Base-by-base conservation (phyloP, 768 basidiomycete species). In the Terana coerulea region DNA sequence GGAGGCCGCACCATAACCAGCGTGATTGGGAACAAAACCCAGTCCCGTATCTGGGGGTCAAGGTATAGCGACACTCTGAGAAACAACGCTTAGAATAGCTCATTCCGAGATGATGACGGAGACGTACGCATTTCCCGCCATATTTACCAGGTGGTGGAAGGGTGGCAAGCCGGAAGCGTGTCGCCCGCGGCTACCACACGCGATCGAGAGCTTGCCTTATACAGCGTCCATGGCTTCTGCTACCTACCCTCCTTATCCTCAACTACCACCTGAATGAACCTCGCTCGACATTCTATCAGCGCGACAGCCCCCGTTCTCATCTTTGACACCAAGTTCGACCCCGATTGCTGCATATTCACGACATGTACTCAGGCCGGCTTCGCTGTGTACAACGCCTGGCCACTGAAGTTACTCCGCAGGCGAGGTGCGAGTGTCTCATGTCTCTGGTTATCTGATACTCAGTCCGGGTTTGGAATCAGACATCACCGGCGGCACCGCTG, bases 21-120 rank as follows among this genome's bases (percentile, higher is more conserved):
- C 46, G 94, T 98, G 71, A 98, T 97, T 47, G 95, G 95, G 71
- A 98, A 93, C 52, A 98, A 71, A 37, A 98, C 85, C 88, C 87
- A 91, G 64, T 89, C 92, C 60, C 94, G 83, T 67, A 98, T 98
- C 70, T 94, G 91, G 36, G 94, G 95, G 73, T 98, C 94, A 42
- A 98, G 84, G 70, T 93, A 86, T 25, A 86, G 66, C 19, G 81
- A 78, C 25, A 70, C 66, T 58, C 75, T 76, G 57, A 25, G 35
- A 39, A 25, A 11, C 47, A 26, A 37, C n/a, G 25, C 39, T 45
- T 33, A 19, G 5, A 19, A 25, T 5, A 21, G 9, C n/a, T n/a
- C n/a, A n/a, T n/a, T n/a, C n/a, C 17, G 28, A 12, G 34, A 47
- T 14, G 14, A 28, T 19, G 21, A 17, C 28, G 30, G 24, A 31